Evolutionary conservation across 169 alveolate genomes (phyloP), one percentile per base, ranked within the genome.

Genomic region (Eimeria zaria): DNA sequence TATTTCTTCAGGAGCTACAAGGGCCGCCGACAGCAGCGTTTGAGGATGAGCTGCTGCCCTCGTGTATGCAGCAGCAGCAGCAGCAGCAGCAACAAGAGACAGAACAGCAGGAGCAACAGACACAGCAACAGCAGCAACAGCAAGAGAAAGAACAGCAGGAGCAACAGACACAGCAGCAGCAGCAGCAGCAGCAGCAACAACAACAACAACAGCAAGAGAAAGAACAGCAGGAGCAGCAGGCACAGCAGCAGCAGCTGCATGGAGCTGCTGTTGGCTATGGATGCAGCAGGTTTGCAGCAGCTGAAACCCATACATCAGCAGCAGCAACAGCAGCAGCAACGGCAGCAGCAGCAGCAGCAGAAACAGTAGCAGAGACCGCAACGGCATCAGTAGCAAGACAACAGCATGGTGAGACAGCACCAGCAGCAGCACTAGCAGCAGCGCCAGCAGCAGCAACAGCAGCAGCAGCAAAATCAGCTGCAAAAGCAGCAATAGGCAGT

Each of bases 41-140:
- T 36, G 88, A 78, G 62, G 62, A 78, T 24, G 64, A 78, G 27
- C 88, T 55, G 62, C 62, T 8, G 88, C 62, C 36, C 11, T n/a
- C 46, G 62, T 39, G 88, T 62, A 11, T 33, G 88, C 88, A 78
- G 62, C 88, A 78, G 62, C 58, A 44, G 64, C 88, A 78, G 62
- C 88, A 78, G 33, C 58, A 39, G 88, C 41, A 78, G 41, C 36
- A 9, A 7, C 64, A 78, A 33, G 62, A 78, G 88, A 58, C 33
- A 18, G 39, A 9, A 30, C 88, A 78, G 58, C 88, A 78, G 88
- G n/a, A 78, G 62, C 76, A 67, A 20, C 20, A 9, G 76, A 11
- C 6, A 20, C 76, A 67, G 76, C 76, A 67, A 20, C 64, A 39
- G 41, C 83, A 22, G 48, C 88, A 39, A 41, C 64, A 78, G 46